Conservation (phyloP, 192 early-diverging fungal species). For the Coemansia sp. region DNA sequence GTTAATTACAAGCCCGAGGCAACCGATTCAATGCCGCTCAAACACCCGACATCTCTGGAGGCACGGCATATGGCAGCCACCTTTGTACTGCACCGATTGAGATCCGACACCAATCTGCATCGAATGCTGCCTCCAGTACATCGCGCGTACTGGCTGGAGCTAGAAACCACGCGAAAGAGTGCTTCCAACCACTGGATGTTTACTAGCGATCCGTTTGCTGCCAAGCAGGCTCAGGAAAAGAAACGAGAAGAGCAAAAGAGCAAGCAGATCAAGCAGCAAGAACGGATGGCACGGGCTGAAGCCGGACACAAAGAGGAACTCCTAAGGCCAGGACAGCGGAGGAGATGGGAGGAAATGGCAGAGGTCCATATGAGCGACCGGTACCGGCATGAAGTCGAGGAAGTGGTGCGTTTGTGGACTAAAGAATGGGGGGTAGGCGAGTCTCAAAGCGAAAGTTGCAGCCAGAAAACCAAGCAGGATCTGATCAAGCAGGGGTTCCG, state of each 20-base stretch:
- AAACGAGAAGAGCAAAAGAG: slow-evolving; percentile 14
- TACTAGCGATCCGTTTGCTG: slow-evolving; percentile 75
- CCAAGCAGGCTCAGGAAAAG: slow-evolving; percentile 49
- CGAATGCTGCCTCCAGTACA: slow-evolving; percentile 72
- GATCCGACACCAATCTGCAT: slow-evolving; percentile 66
- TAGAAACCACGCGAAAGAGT: slow-evolving; percentile 57
- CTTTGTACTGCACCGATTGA: slow-evolving; percentile 72
- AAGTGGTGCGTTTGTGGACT: slow-evolving; percentile 60
- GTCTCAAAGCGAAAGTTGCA: background rate
- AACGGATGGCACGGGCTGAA: slow-evolving; percentile 46
- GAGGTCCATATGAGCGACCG: slow-evolving; percentile 66
- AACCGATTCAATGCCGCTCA: background rate
- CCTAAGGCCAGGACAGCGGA: slow-evolving; percentile 9
- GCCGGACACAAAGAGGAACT: slow-evolving; percentile 39
- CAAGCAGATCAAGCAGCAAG: slow-evolving; percentile 13
- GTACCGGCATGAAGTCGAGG: slow-evolving; percentile 60
- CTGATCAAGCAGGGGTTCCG: slow-evolving; percentile 66
- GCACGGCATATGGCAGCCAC: slow-evolving; percentile 74
- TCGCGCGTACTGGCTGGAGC: slow-evolving; percentile 68
- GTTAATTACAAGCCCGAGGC: slow-evolving; percentile 19
- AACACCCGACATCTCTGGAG: slow-evolving; percentile 39
- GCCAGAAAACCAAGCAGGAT: background rate
- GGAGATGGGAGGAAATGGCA: slow-evolving; percentile 52
- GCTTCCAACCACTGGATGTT: slow-evolving; percentile 57
- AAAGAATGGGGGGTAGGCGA: slow-evolving; percentile 12